Conservation (phyloP, 352 stramenopile species). For the Thalassiosira pacifica region DNA sequence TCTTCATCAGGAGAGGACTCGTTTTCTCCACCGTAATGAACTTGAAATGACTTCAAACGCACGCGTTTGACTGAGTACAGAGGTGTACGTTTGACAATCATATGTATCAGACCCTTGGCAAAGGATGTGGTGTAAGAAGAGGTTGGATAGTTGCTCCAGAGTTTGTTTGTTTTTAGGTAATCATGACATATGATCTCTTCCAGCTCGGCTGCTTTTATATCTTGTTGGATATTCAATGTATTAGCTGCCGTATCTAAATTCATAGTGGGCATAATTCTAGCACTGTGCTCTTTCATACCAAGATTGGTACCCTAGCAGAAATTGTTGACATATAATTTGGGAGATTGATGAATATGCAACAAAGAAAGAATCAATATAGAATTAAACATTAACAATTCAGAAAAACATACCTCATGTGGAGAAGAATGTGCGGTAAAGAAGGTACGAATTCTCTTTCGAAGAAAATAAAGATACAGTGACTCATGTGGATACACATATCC, state of each 20-base stretch:
- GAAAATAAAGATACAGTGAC: slow-evolving; percentile 31
- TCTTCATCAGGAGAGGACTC: no score
- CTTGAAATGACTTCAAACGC: neutral
- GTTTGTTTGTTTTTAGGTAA: neutral
- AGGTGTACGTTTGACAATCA: neutral
- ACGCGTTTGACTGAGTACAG: neutral
- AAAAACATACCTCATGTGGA: slow-evolving; percentile 33
- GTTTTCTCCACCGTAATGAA: no score
- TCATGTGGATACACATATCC: slow-evolving; percentile 32
- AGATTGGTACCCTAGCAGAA: slow-evolving; percentile 21
- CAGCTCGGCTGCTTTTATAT: slow-evolving; percentile 1
- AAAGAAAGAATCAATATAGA: no score
- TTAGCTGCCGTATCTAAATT: slow-evolving; percentile 28
- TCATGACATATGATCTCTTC: neutral
- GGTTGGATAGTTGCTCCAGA: neutral
- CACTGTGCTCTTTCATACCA: slow-evolving; percentile 30
- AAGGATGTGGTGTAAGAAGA: neutral
- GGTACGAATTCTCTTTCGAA: slow-evolving; percentile 11
- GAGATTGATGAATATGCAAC: no score
- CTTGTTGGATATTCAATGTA: slow-evolving; percentile 18
- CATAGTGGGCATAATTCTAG: slow-evolving; percentile 23
- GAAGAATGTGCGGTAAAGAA: slow-evolving; percentile 16
- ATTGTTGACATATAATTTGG: neutral
- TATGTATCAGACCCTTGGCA: slow-evolving; percentile 5
- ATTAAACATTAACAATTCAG: neutral